Base-by-base conservation (phyloP, 305 asterid species). In the Fraxinus sp. region DNA sequence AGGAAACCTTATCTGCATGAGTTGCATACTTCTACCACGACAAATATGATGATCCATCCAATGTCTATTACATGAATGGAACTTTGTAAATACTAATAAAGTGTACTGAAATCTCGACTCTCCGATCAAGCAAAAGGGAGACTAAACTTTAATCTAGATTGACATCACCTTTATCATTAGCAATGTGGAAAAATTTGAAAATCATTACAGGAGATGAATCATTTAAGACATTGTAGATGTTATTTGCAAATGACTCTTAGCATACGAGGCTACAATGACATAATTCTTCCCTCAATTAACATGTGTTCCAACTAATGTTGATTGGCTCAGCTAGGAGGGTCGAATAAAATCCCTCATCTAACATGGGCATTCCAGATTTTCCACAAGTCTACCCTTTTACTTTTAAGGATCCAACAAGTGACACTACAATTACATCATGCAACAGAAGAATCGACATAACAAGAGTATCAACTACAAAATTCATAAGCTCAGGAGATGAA, bases 21-120 rank as follows among this genome's bases (percentile, higher is more conserved):
- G 30, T 39, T 76, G 77, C 85, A 62, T 77, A 83, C 77, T 72
- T 78, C 78, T 26, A 43, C 59, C 71, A 55, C 59, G 32, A 78
- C 41, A 72, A 84, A 82, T 41, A 57, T 55, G 24, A 57, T 62
- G 32, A 62, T 62, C 71, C 57, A 75, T n/a, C 36, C 71, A 77
- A 22, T 71, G 49, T 71, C 57, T 35, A 64, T 59, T 66, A 10
- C 72, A 78, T 59, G 70, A 66, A 46, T 70, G 64, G 20, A 37
- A 22, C 18, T 59, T n/a, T 66, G 36, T 64, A 75, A 24, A 79
- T 59, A 68, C 75, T 20, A 64, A 13, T 71, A 75, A 24, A 22
- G n/a, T 81, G 36, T 39, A 28, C 64, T 66, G 59, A 79, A 26
- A 77, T 6, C 41, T 30, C 59, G n/a, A 68, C 46, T 46, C 18